Conservation (phyloP, 73 alveolate genomes). For the Paramecium tetraurelia region DNA sequence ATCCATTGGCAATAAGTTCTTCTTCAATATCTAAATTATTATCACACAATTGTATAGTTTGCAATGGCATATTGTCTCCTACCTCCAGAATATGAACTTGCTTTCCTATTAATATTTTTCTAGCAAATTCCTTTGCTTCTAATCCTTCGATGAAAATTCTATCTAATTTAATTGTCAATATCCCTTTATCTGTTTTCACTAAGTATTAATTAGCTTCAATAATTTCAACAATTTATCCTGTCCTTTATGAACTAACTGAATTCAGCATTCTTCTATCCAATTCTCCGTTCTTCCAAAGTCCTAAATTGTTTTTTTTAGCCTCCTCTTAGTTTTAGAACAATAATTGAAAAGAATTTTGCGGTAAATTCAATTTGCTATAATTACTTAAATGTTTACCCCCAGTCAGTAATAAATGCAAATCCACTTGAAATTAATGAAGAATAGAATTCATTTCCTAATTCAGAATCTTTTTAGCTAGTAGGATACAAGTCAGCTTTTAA, state of each 20-base stretch:
- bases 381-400: background rate
- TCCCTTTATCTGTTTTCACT: background rate
- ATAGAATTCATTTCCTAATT: background rate
- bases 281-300: conserved; percentile 49
- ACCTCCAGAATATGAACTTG: background rate
- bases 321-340: background rate
- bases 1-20: conserved; percentile 32
- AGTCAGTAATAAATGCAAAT: conserved; percentile 25
- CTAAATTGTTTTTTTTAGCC: background rate
- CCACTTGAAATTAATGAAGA: background rate
- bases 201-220: conserved; percentile 16
- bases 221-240: background rate
- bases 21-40: background rate
- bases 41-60: background rate
- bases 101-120: conserved; percentile 30
- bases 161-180: background rate
- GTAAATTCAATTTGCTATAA: background rate
- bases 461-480: background rate
- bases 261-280: conserved; percentile 28
- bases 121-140: conserved; percentile 31
- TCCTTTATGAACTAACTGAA: background rate
- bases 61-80: background rate
- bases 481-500: background rate
- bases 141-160: conserved; percentile 45
- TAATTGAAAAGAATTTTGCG: background rate